phyloP scores from a whole-genome alignment of 345 rosid species.

The Dipteronia sinensis region DNA sequence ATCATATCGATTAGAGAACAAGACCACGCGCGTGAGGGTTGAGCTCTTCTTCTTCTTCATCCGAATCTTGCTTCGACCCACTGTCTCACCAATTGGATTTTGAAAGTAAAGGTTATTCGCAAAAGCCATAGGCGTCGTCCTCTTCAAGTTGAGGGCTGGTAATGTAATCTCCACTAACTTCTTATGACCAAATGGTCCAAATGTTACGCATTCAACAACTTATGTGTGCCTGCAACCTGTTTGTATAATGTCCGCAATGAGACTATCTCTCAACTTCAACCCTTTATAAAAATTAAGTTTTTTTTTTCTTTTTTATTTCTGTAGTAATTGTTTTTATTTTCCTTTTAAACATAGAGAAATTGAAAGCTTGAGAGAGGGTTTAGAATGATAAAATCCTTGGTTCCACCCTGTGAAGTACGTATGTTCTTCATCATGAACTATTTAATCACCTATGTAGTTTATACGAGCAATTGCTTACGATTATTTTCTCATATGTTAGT shows the following conservation, averaged over 20 bases:
- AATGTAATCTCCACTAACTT: neutral
- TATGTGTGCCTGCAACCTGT: neutral
- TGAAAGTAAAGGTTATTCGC: too few species aligned
- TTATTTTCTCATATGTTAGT: neutral
- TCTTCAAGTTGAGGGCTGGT: neutral
- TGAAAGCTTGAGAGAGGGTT: conserved; percentile 1
- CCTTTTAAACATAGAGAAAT: neutral
- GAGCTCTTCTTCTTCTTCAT: too few species aligned
- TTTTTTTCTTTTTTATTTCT: neutral
- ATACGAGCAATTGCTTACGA: neutral
- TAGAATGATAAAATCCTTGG: conserved; percentile 14
- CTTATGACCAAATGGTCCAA: neutral
- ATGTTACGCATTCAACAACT: too few species aligned
- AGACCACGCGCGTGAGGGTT: too few species aligned
- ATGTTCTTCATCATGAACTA: neutral
- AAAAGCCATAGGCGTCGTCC: neutral
- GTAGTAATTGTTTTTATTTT: neutral
- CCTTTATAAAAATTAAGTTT: too few species aligned
- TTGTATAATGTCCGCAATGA: conserved; percentile 4
- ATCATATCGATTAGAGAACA: too few species aligned
- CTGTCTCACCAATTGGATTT: too few species aligned
- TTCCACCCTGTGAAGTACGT: conserved; percentile 8
- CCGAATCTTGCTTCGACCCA: too few species aligned
- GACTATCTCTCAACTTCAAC: neutral
- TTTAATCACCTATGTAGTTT: neutral